A percentile compares a stretch with the other conserved stretches of the same genome.
Conservation (phyloP, 2,329 filamentous ascomycete species). For the Penicillium palitans region DNA sequence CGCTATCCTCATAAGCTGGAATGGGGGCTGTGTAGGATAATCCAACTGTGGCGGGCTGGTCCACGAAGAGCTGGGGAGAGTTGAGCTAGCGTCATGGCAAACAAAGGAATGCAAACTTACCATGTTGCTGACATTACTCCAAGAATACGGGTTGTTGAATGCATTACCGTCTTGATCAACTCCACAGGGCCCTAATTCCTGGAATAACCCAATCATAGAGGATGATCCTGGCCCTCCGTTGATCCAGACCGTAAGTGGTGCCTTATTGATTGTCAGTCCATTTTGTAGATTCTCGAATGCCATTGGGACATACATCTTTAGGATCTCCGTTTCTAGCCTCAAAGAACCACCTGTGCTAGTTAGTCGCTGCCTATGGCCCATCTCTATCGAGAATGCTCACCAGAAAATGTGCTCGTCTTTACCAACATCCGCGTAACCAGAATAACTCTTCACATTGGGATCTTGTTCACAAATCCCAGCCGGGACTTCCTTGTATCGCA, state of each 20-base stretch:
- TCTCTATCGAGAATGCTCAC: not conserved
- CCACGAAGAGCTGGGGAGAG: not conserved
- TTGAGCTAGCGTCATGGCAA: not conserved
- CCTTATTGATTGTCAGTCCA: not conserved
- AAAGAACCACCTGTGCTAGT: constrained; percentile 1
- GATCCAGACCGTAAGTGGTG: constrained; percentile 4
- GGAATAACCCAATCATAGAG: not conserved
- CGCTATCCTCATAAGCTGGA: not conserved
- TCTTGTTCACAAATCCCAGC: constrained; percentile 24
- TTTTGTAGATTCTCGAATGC: not conserved
- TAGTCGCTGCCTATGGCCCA: not conserved
- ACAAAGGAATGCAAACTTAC: not conserved
- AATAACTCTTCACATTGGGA: constrained; percentile 24
- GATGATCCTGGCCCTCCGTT: constrained; percentile 4
- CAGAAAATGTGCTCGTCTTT: constrained; percentile 26
- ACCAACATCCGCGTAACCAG: constrained; percentile 23
- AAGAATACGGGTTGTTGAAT: constrained; percentile 2
- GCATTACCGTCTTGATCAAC: not conserved
- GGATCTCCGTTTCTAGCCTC: constrained; percentile 3
- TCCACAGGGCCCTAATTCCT: constrained; percentile 2
- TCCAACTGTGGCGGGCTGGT: constrained; percentile 2
- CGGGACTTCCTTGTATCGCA: constrained; percentile 23
- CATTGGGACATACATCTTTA: not conserved
- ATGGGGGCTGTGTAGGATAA: constrained; percentile 1
- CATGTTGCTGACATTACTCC: constrained; percentile 5